Evolutionary conservation across 2,329 filamentous ascomycete species (phyloP), one percentile per base, ranked within the genome.

Genomic region (Sarocladium kiliense): DNA sequence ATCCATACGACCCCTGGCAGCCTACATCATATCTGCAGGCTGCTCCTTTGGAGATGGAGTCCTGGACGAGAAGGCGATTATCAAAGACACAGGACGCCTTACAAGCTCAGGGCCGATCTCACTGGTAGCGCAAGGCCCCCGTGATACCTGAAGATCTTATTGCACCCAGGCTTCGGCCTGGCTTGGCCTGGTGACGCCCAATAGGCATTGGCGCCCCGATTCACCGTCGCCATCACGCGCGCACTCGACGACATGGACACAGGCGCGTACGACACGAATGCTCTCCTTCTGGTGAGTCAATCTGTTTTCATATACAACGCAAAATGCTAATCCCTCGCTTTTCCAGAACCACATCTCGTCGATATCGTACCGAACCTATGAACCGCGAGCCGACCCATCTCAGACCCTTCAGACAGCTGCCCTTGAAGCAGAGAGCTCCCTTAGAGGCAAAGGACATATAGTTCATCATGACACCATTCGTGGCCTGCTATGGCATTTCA

Each of bases 211-310:
- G 7, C 9, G n/a, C n/a, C 27, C 27, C 47, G 3, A 12, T n/a
- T 51, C n/a, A 16, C 30, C n/a, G 27, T 3, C 27, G 47, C 30
- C 18, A 32, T 51, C 18, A 23, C 47, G 47, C 27, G 47, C 36
- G 60, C 68, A 61, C 65, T 68, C 62, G 69, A 65, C 79, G 80
- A 78, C 66, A 85, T 85, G 81, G 81, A 85, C 70, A 77, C 78
- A 68, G 78, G 79, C 61, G 81, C 84, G 71, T 83, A 82, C 69
- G 80, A 82, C 65, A 85, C 81, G 66, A 85, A 85, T 71, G 76
- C 75, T 58, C 70, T 85, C 63, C 71, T 81, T 64, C 75, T 84
- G 72, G 81, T 84, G 61, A 64, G 78, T 72, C 11, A 6, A 16
- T n/a, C n/a, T n/a, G n/a, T n/a, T n/a, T n/a, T n/a, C n/a, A n/a